Conservation (phyloP, 768 basidiomycete genomes). For the Leccinum boreale region DNA sequence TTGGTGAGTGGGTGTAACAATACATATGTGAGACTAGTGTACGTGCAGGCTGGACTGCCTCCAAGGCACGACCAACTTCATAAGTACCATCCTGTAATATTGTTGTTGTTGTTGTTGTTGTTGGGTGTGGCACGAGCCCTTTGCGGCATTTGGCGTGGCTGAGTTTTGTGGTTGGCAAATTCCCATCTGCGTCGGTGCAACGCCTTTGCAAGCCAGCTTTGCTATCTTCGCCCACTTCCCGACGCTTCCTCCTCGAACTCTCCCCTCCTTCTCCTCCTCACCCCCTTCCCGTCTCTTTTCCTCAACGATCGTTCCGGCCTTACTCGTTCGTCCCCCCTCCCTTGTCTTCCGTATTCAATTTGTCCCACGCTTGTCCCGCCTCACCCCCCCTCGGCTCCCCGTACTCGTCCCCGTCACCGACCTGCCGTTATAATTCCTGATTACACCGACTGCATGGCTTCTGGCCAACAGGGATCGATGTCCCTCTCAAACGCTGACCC, state of each 20-base stretch:
- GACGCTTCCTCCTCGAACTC: neutral
- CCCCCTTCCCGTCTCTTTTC: neutral
- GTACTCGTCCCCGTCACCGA: neutral
- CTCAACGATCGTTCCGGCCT: neutral
- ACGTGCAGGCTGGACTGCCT: too few species aligned
- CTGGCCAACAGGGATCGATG: slow-evolving; percentile 27
- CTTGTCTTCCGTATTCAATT: neutral
- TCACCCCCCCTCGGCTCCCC: neutral
- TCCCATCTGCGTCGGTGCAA: slow-evolving; percentile 34
- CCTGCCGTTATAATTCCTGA: slow-evolving; percentile 2
- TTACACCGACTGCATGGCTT: slow-evolving; percentile 15
- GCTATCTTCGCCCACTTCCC: slow-evolving; percentile 23
- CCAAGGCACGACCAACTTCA: too few species aligned
- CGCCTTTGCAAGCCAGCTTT: slow-evolving; percentile 29
- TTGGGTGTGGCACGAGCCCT: neutral
- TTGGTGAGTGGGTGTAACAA: too few species aligned
- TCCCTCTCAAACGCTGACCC: slow-evolving; percentile 10
- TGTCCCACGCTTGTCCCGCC: neutral
- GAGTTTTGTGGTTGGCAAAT: slow-evolving; percentile 27
- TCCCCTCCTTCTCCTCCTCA: neutral
- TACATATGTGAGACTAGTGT: too few species aligned
- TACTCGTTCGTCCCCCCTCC: neutral
- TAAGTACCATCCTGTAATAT: neutral
- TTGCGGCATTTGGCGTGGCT: slow-evolving; percentile 30
- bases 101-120: neutral